Percentiles rank a stretch among this genome's conserved stretches.
These are phyloP conservation scores for Hypholoma sublateritium DNA, from an alignment of 768 basidiomycete species.

Conservation along the genomic window DNA sequence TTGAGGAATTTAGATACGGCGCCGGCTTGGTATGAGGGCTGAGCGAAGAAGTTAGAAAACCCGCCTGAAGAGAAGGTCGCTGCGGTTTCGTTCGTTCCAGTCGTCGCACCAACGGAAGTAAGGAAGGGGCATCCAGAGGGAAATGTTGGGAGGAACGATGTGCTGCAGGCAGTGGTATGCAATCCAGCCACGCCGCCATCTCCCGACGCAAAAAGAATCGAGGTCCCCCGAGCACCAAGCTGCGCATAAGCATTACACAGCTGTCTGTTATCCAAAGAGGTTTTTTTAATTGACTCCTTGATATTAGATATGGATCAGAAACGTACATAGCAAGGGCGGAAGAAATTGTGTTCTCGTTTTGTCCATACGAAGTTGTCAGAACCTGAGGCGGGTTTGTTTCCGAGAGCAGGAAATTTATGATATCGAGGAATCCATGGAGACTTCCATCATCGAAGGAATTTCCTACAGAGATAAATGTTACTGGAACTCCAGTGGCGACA, in stretches of 20 bases:
- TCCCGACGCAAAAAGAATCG: constrained; percentile 57
- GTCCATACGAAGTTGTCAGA: too few species aligned
- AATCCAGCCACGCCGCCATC: constrained; percentile 49
- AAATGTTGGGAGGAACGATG: constrained; percentile 19
- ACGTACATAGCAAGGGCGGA: too few species aligned
- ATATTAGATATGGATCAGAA: too few species aligned
- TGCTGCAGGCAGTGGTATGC: constrained; percentile 22
- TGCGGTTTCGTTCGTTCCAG: constrained; percentile 39
- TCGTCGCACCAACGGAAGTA: constrained; percentile 49
- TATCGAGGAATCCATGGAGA: too few species aligned
- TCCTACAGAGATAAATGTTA: too few species aligned
- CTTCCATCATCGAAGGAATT: too few species aligned
- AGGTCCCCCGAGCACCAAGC: constrained; percentile 61
- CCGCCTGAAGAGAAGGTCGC: constrained; percentile 50
- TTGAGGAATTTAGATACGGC: constrained; percentile 38
- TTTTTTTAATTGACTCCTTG: too few species aligned
- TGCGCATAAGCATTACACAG: constrained; percentile 46
- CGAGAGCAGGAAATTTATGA: too few species aligned
- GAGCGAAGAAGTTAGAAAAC: constrained; percentile 41
- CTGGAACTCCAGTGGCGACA: too few species aligned
- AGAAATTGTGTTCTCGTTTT: too few species aligned
- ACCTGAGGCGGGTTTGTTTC: too few species aligned
- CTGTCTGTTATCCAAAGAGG: constrained; percentile 12
- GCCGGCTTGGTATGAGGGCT: constrained; percentile 34
- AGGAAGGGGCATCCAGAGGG: constrained; percentile 44